Conservation (phyloP, 83 land plant genomes). For the Thuja plicata region DNA sequence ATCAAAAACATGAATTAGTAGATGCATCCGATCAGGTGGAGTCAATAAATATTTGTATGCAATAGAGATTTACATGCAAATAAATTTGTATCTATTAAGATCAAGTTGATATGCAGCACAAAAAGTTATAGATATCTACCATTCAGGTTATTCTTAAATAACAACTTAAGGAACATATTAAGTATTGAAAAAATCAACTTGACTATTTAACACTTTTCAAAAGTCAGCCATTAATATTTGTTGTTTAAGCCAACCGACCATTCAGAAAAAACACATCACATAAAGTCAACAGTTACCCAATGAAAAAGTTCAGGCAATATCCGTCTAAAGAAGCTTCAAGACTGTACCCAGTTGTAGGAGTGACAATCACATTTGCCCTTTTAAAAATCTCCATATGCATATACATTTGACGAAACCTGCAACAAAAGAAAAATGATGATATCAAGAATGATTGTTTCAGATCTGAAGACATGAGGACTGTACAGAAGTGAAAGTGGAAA, state of each 20-base stretch:
- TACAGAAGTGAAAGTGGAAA: not conserved
- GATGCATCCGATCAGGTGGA: not conserved
- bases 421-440: not conserved
- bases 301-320: not conserved
- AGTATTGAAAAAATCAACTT: no score
- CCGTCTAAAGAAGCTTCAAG: no score
- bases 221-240: no score
- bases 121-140: not conserved
- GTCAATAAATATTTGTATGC: not conserved
- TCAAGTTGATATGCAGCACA: not conserved
- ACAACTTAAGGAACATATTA: no score
- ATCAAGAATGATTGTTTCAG: not conserved
- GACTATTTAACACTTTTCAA: no score
- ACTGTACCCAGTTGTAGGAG: constrained; percentile 84
- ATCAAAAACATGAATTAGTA: not conserved
- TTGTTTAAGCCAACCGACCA: no score
- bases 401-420: constrained; percentile 84
- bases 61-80: not conserved
- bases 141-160: no score
- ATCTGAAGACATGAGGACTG: not conserved
- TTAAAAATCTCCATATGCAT: constrained; percentile 77
- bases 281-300: not conserved
- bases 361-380: constrained; percentile 77
- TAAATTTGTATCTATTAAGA: not conserved
- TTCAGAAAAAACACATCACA: not conserved